These are phyloP conservation scores for Albugo candida DNA, from an alignment of 352 stramenopile species.

Conservation along the genomic window DNA sequence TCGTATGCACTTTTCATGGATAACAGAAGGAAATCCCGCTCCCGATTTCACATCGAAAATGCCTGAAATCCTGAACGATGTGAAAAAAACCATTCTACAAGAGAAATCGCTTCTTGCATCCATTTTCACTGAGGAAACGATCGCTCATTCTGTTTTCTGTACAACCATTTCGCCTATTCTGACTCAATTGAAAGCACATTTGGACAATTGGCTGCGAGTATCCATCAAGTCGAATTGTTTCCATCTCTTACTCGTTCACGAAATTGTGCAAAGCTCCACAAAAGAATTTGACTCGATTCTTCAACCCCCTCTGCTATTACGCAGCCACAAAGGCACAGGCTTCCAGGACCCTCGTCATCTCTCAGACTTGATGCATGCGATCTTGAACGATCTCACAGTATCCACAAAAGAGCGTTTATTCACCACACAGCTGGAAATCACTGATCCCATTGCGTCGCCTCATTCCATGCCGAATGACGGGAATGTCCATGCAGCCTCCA, in stretches of 20 bases:
- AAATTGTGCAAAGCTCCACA: slow-evolving; percentile 17
- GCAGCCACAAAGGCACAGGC: slow-evolving; percentile 32
- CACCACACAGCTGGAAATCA: slow-evolving; percentile 36
- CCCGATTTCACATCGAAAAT: slow-evolving; percentile 14
- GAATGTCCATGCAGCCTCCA: slow-evolving; percentile 60
- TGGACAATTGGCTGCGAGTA: slow-evolving; percentile 13
- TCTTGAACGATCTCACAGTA: slow-evolving; percentile 19
- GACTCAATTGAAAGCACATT: slow-evolving; percentile 26
- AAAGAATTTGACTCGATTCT: slow-evolving; percentile 18
- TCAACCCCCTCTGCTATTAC: slow-evolving; percentile 36
- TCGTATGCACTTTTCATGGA: slow-evolving; percentile 12
- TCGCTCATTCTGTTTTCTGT: slow-evolving; percentile 39
- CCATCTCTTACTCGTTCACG: slow-evolving; percentile 38
- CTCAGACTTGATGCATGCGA: slow-evolving; percentile 20
- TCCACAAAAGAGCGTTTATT: slow-evolving; percentile 41
- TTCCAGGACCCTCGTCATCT: slow-evolving; percentile 50
- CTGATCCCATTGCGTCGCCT: slow-evolving; percentile 16
- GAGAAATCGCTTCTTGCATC: slow-evolving; percentile 29
- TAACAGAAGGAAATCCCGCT: not conserved
- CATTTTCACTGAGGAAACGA: slow-evolving; percentile 40
- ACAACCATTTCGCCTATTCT: slow-evolving; percentile 26
- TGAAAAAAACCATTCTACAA: slow-evolving; percentile 29
- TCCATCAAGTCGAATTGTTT: slow-evolving; percentile 15
- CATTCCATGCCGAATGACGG: slow-evolving; percentile 45
- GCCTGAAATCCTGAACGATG: slow-evolving; percentile 17